Base-by-base conservation (phyloP, 1,284 basidiomycete genomes). In the Ustilago nuda region DNA sequence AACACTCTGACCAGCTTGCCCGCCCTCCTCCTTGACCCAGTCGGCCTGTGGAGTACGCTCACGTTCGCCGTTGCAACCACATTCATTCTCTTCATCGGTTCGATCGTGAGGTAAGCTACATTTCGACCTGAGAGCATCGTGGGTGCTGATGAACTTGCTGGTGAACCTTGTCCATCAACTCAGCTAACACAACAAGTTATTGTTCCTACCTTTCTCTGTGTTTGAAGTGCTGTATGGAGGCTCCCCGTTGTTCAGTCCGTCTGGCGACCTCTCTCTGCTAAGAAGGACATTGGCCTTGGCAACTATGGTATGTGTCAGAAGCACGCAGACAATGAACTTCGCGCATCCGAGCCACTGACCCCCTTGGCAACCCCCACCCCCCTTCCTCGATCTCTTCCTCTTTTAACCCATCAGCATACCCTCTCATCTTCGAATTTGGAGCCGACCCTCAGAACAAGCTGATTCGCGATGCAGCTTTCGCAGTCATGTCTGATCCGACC, bases 381-480 rank as follows among this genome's bases (percentile, higher is more conserved):
- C 5, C 13, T 13, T 41, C 17, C 19, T 37, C 23, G 23, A 27
- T 30, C 39, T 27, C 12, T 32, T 15, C 15, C 33, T 4, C 32
- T 19, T 48, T 33, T 19, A 2, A 19, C 43, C 11, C 9, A 8
- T 15, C 57, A 84, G 86, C 79, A 2, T 86, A 86, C 61, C 86
- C 85, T 41, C 68, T 80, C 17, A 84, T 87, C 54, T 87, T 86
- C 45, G 66, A 83, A 43, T 81, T 84, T 54, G 61, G 46, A 27
- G 67, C 60, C 41, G 48, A 45, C 45, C 73, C 68, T 8, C 71
- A 82, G 32, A 80, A 79, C 58, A 59, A 72, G 23, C 58, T 60
- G 11, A 81, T 84, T 45, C 75, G 83, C 17, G 73, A 77, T 45
- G 78, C 79, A 6, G 84, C 84, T 8, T 75, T 74, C 54, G 52